These are phyloP conservation scores for Scheffersomyces insectosa DNA, from an alignment of 1,139 yeast species.

Conservation along the genomic window DNA sequence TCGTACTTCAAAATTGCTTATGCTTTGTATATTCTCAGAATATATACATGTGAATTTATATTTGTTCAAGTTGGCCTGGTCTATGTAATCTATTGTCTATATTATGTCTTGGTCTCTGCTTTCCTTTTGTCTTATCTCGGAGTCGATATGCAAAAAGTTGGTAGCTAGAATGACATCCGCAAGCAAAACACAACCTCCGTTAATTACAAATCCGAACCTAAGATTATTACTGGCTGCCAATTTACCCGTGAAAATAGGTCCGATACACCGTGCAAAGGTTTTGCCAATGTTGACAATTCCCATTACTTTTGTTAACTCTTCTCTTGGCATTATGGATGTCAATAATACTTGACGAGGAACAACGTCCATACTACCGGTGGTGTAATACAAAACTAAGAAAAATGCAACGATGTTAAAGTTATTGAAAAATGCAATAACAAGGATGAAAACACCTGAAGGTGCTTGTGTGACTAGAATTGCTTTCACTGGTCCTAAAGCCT, in stretches of 20 bases:
- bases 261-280: slow-evolving; percentile 79
- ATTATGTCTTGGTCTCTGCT: slow-evolving; percentile 1
- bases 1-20: too few species aligned
- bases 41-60: neutral
- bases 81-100: too few species aligned
- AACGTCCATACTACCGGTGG: slow-evolving; percentile 81
- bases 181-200: slow-evolving; percentile 53
- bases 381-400: slow-evolving; percentile 54
- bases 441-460: slow-evolving; percentile 70
- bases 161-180: slow-evolving; percentile 47
- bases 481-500: slow-evolving; percentile 70
- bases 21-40: too few species aligned
- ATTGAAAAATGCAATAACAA: slow-evolving; percentile 26
- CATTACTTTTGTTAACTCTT: slow-evolving; percentile 73
- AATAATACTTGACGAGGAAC: slow-evolving; percentile 84
- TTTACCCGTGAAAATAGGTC: slow-evolving; percentile 77
- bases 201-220: slow-evolving; percentile 60
- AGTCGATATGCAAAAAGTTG: slow-evolving; percentile 43
- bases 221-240: slow-evolving; percentile 57
- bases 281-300: slow-evolving; percentile 85
- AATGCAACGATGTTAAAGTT: slow-evolving; percentile 39
- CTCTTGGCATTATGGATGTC: slow-evolving; percentile 61
- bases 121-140: slow-evolving; percentile 31
- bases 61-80: neutral
- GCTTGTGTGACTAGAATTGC: slow-evolving; percentile 77